Evolutionary conservation across 2,329 filamentous ascomycete species (phyloP), one percentile per base, ranked within the genome.

Genomic region (Phaeophleospora eucalypticola): DNA sequence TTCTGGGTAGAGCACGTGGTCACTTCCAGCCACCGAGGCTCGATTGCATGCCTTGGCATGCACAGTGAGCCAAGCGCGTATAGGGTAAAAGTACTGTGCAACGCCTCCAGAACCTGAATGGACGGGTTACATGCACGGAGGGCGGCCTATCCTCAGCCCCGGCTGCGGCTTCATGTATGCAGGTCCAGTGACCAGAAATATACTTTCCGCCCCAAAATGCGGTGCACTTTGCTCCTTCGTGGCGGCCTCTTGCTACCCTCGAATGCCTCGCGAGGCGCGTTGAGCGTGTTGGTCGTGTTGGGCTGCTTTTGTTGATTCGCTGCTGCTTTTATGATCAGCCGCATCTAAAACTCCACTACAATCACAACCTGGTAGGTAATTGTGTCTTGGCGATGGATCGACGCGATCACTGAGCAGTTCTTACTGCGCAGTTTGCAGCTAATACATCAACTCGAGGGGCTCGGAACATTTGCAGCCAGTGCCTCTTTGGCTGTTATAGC

Each of bases 401-500:
- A 32, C 27, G 27, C 27, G 8, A 32, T 8, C 27, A 36, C 34
- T 6, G 14, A 18, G 14, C n/a, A 36, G 14, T 36, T 8, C 34
- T 17, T 19, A 17, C 36, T 37, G 7, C 19, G 32, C 10, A 16
- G 42, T 9, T 34, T 24, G 21, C 10, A 43, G n/a, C n/a, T n/a
- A n/a, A n/a, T n/a, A n/a, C n/a, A n/a, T n/a, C n/a, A n/a, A n/a
- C n/a, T n/a, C n/a, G n/a, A n/a, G n/a, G n/a, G n/a, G n/a, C n/a
- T n/a, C n/a, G n/a, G 39, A 19, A 43, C 20, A 34, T 43, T 39
- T 2, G 37, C 48, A 24, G n/a, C 27, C 2, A 43, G 27, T 4
- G 43, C 43, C 29, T 50, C 36, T 29, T 46, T 35, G 3, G 39
- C 18, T 4, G 43, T 42, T 14, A 50, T 20, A 7, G 32, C 19